phyloP scores from a whole-genome alignment of 441 rosid species.

The Raphanus hybrid region DNA sequence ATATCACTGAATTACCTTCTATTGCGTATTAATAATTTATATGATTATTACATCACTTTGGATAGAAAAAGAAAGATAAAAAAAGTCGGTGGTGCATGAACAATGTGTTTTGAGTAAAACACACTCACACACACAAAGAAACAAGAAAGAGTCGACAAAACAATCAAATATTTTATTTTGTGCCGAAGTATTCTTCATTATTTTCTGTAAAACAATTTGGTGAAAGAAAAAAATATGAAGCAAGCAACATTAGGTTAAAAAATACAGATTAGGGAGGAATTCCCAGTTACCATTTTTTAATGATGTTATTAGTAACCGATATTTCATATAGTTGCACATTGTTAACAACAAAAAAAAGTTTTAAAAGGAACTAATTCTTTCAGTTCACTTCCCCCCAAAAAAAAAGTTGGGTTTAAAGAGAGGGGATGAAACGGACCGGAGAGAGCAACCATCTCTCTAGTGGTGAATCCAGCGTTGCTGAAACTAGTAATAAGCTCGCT shows the following conservation, averaged over 20 bases:
- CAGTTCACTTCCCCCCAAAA: not conserved
- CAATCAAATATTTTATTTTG: conserved; percentile 10
- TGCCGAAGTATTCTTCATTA: conserved; percentile 8
- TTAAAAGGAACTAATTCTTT: too few relatives aligned
- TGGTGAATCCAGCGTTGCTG: conserved; percentile 70
- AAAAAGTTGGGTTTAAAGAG: not conserved
- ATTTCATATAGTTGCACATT: too few relatives aligned
- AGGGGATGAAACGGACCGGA: not conserved
- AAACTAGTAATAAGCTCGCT: conserved; percentile 63
- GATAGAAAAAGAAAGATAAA: not conserved
- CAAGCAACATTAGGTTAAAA: too few relatives aligned
- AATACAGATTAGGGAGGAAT: too few relatives aligned
- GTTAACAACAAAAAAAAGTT: too few relatives aligned
- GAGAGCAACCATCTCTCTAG: conserved; percentile 72
- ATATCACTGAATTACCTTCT: not conserved
- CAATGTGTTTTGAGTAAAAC: conserved; percentile 19
- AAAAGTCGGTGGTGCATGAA: conserved; percentile 28
- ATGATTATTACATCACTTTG: conserved; percentile 17
- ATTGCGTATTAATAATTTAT: not conserved
- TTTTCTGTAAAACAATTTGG: not conserved
- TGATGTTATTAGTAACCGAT: too few relatives aligned
- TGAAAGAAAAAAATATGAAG: too few relatives aligned
- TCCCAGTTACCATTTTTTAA: too few relatives aligned
- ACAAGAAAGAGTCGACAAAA: conserved; percentile 18
- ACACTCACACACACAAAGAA: not conserved